These are phyloP conservation scores for Phaeosphaeria sp. DNA, from an alignment of 2,329 filamentous ascomycete species.

Conservation along the genomic window DNA sequence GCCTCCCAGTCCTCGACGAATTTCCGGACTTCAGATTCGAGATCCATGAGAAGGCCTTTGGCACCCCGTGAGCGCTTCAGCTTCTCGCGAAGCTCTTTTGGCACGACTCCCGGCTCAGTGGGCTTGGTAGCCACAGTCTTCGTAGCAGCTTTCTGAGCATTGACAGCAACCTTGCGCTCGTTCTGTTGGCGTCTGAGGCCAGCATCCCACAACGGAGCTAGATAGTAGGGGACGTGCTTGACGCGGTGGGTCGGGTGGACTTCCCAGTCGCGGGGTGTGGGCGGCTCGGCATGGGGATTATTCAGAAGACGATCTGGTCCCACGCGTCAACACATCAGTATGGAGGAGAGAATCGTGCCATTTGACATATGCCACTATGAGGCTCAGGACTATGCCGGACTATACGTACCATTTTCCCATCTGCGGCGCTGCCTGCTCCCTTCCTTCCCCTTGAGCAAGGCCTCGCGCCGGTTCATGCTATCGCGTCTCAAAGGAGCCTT, in stretches of 20 bases:
- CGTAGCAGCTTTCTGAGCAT: constrained; percentile 42
- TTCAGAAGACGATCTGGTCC: constrained; percentile 77
- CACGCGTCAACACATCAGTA: background rate
- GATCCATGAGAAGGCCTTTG: constrained; percentile 77
- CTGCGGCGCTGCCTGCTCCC: constrained; percentile 78
- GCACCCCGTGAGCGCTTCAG: constrained; percentile 82
- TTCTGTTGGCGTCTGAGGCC: constrained; percentile 54
- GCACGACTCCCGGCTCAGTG: constrained; percentile 63
- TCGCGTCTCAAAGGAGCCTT: constrained; percentile 65
- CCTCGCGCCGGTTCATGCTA: constrained; percentile 72
- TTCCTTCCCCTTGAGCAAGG: constrained; percentile 86
- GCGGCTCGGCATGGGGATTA: constrained; percentile 86
- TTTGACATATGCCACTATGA: background rate
- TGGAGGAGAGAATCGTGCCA: background rate
- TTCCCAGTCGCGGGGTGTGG: constrained; percentile 81
- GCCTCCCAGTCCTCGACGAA: constrained; percentile 73
- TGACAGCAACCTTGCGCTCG: constrained; percentile 45
- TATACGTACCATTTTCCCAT: constrained; percentile 89
- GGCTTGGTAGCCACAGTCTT: constrained; percentile 49
- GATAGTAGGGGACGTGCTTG: constrained; percentile 82
- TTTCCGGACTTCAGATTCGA: constrained; percentile 82
- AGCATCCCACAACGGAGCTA: constrained; percentile 61
- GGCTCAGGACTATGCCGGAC: background rate
- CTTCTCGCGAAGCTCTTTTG: constrained; percentile 78
- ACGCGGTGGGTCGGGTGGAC: constrained; percentile 81